A percentile compares a stretch with the other conserved stretches of the same genome.
phyloP scores from a whole-genome alignment of 1,139 yeast genomes.

The Fermentozyma sake region DNA sequence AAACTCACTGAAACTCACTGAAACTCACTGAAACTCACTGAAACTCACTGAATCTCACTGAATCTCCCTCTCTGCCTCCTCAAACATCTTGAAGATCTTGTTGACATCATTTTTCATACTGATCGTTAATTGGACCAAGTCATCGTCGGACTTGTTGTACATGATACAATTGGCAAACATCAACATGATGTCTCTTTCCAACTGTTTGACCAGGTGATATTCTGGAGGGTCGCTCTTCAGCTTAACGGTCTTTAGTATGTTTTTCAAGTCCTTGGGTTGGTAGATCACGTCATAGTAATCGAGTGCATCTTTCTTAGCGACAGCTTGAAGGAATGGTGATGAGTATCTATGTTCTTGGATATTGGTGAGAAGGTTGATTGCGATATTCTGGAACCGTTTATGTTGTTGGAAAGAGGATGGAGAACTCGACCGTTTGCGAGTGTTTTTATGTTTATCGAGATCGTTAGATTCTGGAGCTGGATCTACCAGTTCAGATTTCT shows the following conservation, averaged over 20 bases:
- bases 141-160: conserved; percentile 69
- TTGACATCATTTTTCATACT: conserved; percentile 63
- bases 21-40: too few relatives aligned
- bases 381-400: conserved; percentile 51
- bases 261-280: conserved; percentile 65
- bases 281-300: conserved; percentile 59
- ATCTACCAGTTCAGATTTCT: too few relatives aligned
- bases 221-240: conserved; percentile 32
- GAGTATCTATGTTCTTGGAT: conserved; percentile 71
- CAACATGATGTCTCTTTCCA: conserved; percentile 65
- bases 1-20: too few relatives aligned
- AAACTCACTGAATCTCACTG: neutral
- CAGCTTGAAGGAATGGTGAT: conserved; percentile 70
- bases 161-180: conserved; percentile 84
- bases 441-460: too few relatives aligned
- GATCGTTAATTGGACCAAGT: conserved; percentile 56
- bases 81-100: conserved; percentile 47
- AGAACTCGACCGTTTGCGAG: conserved; percentile 23
- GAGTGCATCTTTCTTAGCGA: conserved; percentile 63
- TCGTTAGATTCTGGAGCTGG: too few relatives aligned
- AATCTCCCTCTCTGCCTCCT: conserved; percentile 28
- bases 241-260: conserved; percentile 54
- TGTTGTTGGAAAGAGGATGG: conserved; percentile 29
- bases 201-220: conserved; percentile 53
- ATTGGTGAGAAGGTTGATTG: conserved; percentile 56